Evolutionary conservation across 2,329 filamentous ascomycete species (phyloP).

Genomic region (Diaporthe citri): DNA sequence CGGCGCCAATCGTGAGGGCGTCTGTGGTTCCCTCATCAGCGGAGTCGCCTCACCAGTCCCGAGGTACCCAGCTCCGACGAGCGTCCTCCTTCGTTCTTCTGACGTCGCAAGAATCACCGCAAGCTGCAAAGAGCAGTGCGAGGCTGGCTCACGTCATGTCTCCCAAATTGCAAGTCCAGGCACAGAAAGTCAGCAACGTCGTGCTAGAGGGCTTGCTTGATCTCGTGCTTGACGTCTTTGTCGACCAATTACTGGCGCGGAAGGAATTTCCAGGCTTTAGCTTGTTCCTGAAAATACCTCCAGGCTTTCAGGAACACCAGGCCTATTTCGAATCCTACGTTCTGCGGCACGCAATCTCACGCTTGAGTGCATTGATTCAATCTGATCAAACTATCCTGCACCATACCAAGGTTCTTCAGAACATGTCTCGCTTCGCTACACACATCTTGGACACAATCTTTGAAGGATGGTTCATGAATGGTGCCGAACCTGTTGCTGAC

Average conservation of each 20-base stretch:
- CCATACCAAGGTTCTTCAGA: constrained; percentile 87
- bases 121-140: constrained; percentile 67
- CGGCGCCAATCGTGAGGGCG: constrained; percentile 80
- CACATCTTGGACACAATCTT: constrained; percentile 93
- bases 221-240: constrained; percentile 82
- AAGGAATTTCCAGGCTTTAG: constrained; percentile 94
- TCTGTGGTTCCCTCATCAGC: constrained; percentile 67
- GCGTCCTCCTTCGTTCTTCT: constrained; percentile 94
- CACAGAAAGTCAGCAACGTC: constrained; percentile 71
- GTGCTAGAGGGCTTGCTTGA: constrained; percentile 83
- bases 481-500: constrained; percentile 85
- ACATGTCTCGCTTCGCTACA: constrained; percentile 82
- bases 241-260: constrained; percentile 85
- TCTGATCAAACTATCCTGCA: constrained; percentile 78
- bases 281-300: constrained; percentile 87
- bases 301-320: constrained; percentile 93
- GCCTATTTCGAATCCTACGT: constrained; percentile 95
- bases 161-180: constrained; percentile 64
- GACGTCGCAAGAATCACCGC: constrained; percentile 74
- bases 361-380: constrained; percentile 78
- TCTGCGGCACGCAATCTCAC: constrained; percentile 79
- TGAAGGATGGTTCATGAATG: constrained; percentile 96
- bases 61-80: constrained; percentile 77
- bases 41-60: constrained; percentile 54
- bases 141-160: constrained; percentile 74